phyloP scores from a whole-genome alignment of 805 yeast genomes.

The Starmerella sp. region DNA sequence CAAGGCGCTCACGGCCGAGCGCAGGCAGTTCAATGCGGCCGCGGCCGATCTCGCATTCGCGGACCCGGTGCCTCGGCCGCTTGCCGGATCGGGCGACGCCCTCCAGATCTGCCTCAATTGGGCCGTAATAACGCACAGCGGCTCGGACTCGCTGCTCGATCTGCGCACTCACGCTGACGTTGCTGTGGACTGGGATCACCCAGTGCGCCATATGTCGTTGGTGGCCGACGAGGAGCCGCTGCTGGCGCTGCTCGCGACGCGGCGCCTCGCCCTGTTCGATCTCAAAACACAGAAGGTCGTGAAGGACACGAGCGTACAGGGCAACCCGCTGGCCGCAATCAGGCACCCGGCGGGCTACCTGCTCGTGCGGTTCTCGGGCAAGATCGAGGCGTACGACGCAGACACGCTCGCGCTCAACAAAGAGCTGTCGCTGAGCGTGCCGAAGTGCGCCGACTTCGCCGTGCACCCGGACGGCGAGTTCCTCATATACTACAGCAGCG shows the following conservation, averaged over 20 bases:
- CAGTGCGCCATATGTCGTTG: neutral
- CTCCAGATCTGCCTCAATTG: neutral
- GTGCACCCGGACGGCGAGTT: conserved; percentile 4
- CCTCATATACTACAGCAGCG: neutral
- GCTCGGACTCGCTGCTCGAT: neutral
- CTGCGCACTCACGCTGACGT: neutral
- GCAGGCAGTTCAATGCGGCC: neutral
- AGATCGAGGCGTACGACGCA: neutral
- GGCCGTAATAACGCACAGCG: neutral
- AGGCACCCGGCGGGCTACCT: neutral
- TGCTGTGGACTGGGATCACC: neutral
- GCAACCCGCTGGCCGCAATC: neutral
- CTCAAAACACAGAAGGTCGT: neutral
- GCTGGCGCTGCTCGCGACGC: neutral
- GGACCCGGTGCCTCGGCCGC: neutral
- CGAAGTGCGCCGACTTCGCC: neutral
- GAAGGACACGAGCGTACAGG: neutral
- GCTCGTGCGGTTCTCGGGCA: neutral
- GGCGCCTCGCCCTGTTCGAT: neutral
- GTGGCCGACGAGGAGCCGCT: neutral
- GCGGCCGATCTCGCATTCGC: neutral
- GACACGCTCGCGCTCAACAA: neutral
- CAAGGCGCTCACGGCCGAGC: neutral
- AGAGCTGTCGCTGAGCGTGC: neutral
- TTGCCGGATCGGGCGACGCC: neutral